Evolutionary conservation across 257 asterid species (phyloP).

Genomic region (Solanum etuberosum): DNA sequence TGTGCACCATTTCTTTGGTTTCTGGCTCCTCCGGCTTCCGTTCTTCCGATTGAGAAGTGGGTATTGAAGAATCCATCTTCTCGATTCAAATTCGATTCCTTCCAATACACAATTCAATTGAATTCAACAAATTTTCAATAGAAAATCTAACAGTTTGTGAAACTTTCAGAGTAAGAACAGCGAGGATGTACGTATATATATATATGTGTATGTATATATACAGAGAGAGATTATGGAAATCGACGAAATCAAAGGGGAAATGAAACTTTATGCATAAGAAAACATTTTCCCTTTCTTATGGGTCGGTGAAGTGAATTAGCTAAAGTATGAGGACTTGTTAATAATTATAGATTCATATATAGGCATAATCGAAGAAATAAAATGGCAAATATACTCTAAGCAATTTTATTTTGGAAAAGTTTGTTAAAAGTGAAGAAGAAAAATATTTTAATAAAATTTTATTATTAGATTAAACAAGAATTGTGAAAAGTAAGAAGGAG

Average conservation of each 20-base stretch:
- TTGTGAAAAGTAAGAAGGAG: background rate
- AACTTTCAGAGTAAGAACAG: background rate
- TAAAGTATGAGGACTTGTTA: background rate
- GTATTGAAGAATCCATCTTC: background rate
- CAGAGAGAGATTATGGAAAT: background rate
- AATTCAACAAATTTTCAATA: background rate
- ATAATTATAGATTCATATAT: background rate
- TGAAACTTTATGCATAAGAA: background rate
- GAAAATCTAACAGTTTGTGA: background rate
- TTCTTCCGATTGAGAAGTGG: background rate
- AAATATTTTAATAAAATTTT: background rate
- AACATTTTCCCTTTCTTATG: background rate
- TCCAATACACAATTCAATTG: background rate
- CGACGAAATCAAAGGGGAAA: background rate
- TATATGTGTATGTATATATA: background rate
- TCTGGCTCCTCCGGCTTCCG: constrained; percentile 10
- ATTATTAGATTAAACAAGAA: background rate
- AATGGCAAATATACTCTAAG: background rate
- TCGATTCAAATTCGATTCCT: background rate
- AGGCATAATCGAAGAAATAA: background rate
- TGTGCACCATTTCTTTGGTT: constrained; percentile 46
- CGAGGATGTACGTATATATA: background rate
- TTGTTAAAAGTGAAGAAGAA: no score
- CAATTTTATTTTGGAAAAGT: no score
- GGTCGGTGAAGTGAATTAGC: background rate